These are phyloP conservation scores for Dendrobium chrysotoxum DNA, from an alignment of 106 monocot species.

Conservation along the genomic window DNA sequence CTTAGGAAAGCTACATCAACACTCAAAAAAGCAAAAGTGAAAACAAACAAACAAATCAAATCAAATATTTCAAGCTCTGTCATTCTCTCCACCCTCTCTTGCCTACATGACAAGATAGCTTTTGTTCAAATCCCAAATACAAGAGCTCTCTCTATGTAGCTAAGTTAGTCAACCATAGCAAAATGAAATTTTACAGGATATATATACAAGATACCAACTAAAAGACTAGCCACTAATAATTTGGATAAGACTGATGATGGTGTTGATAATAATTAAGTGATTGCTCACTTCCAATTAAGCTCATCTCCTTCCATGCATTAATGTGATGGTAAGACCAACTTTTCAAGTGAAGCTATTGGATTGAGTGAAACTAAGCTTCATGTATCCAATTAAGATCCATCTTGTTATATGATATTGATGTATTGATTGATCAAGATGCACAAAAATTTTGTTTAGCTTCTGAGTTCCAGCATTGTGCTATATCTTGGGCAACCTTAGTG, in stretches of 20 bases:
- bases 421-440: not conserved
- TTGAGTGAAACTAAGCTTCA: not conserved
- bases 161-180: not conserved
- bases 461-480: constrained; percentile 34
- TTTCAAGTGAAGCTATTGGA: not conserved
- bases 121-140: not conserved
- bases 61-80: not conserved
- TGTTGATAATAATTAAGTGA: not conserved
- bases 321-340: not conserved
- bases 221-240: not conserved
- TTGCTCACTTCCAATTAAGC: no score
- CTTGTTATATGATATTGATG: not conserved
- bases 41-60: constrained; percentile 3
- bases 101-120: not conserved
- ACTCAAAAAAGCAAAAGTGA: not conserved
- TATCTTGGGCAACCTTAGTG: constrained; percentile 49
- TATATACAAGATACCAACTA: constrained; percentile 1
- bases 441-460: constrained; percentile 2
- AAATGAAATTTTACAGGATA: not conserved
- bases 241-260: not conserved
- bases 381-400: no score
- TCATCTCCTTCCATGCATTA: no score
- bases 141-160: not conserved
- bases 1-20: not conserved
- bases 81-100: not conserved